Base-by-base conservation (phyloP, 2,329 filamentous ascomycete species). In the Penicillium hordei region DNA sequence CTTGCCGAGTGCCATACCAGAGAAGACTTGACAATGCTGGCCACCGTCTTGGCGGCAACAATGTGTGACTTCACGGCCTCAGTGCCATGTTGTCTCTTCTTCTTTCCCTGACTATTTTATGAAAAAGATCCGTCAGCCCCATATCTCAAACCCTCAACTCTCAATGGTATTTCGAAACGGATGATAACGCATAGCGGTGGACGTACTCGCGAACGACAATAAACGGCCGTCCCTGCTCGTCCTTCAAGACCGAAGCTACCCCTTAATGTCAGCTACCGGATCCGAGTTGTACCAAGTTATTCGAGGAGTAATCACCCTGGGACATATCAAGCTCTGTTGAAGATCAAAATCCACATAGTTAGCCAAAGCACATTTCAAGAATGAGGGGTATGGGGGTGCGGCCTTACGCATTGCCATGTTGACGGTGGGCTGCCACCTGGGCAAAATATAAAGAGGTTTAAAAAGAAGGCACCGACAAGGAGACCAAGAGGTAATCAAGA, bases 11-110 rank as follows among this genome's bases (percentile, higher is more conserved):
- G 55, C 51, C 78, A 61, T 81, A 86, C 83, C 69, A 99, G 84
- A 65, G 95, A 99, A 60, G 91, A 94, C 83, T 96, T 97, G 79
- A 99, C 91, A 69, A 99, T 94, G 79, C 92, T 96, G 68, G 94
- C 90, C 68, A 99, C 93, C 58, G 94, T 97, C 75, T 93, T 88
- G 55, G 95, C 95, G 60, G 94, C 93, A 70, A 97, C 87, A 71
- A 99, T 99, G 80, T 99, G 95, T 70, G 92, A 91, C 80, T 99
- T 99, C 77, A 99, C 91, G 52, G 94, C 94, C 73, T 99, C 94
- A 77, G 89, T 97, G 71, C 94, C 94, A 76, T 94, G 93, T 72
- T 94, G 90, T 77, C 94, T 88, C 85, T 92, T 96, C 87, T 97
- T 99, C 81, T 88, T 96, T 74, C 93, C 93, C 79, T 99, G 94